phyloP scores from a whole-genome alignment of 2,329 filamentous ascomycete genomes.

The Dactylonectria macrodidyma region DNA sequence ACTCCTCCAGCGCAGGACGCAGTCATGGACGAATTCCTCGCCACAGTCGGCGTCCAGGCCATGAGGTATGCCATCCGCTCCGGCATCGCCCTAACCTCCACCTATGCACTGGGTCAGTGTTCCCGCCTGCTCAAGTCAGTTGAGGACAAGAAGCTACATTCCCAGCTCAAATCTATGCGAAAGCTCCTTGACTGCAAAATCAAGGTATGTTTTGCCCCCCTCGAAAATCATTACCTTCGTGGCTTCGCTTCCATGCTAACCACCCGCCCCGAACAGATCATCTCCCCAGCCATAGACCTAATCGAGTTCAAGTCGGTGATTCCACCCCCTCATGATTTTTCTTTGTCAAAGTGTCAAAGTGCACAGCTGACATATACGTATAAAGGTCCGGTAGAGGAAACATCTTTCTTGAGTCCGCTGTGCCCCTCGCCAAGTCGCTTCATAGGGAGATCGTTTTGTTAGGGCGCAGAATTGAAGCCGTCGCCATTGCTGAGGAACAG shows the following conservation, averaged over 20 bases:
- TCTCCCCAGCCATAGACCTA: slow-evolving; percentile 92
- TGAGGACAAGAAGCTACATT: slow-evolving; percentile 76
- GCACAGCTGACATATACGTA: slow-evolving; percentile 25
- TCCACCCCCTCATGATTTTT: slow-evolving; percentile 6
- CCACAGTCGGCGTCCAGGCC: slow-evolving; percentile 75
- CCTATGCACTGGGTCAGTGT: slow-evolving; percentile 88
- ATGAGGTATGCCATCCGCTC: slow-evolving; percentile 94
- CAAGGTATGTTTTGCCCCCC: slow-evolving; percentile 64
- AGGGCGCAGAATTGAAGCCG: slow-evolving; percentile 80
- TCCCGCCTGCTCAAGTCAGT: slow-evolving; percentile 83
- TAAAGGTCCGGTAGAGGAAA: slow-evolving; percentile 68
- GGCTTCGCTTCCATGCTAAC: slow-evolving; percentile 10
- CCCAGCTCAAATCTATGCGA: slow-evolving; percentile 80
- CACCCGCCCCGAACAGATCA: slow-evolving; percentile 69
- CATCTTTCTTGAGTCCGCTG: slow-evolving; percentile 82
- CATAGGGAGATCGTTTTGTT: slow-evolving; percentile 87
- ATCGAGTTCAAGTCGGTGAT: slow-evolving; percentile 84
- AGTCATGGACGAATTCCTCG: slow-evolving; percentile 78
- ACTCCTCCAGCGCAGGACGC: slow-evolving; percentile 21
- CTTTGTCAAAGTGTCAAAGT: slow-evolving; percentile 29
- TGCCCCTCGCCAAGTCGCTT: slow-evolving; percentile 85
- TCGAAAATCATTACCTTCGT: neutral
- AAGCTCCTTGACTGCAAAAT: slow-evolving; percentile 88
- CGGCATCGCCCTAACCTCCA: slow-evolving; percentile 87
- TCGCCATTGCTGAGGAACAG: slow-evolving; percentile 75